phyloP scores from a whole-genome alignment of 164 flowering plant species.

The Stephania yunnanensis region DNA sequence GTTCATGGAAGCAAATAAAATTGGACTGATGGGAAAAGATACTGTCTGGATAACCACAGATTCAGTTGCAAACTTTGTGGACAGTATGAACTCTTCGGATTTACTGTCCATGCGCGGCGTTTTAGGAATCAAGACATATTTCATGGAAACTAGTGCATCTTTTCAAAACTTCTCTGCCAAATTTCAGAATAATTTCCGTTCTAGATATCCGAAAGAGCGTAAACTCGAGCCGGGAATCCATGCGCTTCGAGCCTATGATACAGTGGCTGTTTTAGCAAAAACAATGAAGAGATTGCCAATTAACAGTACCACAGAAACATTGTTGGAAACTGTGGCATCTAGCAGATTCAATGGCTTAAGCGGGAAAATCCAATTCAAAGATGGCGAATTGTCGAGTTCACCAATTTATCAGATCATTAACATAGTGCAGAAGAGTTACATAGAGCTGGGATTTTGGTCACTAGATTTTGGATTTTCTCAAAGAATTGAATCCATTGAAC shows the following conservation, averaged over 20 bases:
- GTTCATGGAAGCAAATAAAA: slow-evolving; percentile 25
- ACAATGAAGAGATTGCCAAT: slow-evolving; percentile 6
- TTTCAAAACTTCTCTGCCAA: slow-evolving; percentile 3
- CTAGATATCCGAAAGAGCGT: slow-evolving; percentile 20
- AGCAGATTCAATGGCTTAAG: slow-evolving; percentile 20
- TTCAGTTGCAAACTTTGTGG: slow-evolving; percentile 5
- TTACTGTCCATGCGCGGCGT: slow-evolving; percentile 23
- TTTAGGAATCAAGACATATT: slow-evolving; percentile 18
- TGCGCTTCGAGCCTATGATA: slow-evolving; percentile 24
- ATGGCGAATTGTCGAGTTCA: slow-evolving; percentile 3
- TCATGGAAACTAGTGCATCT: not conserved
- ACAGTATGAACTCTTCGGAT: slow-evolving; percentile 11
- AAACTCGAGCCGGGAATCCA: slow-evolving; percentile 18
- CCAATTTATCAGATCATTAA: slow-evolving; percentile 16
- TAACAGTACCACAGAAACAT: slow-evolving; percentile 6
- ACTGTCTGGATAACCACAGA: slow-evolving; percentile 19
- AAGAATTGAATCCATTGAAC: not conserved
- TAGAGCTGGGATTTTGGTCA: slow-evolving; percentile 21
- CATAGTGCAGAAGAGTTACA: slow-evolving; percentile 13
- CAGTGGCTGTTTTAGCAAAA: slow-evolving; percentile 7
- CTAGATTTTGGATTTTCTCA: slow-evolving; percentile 14
- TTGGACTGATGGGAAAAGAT: slow-evolving; percentile 19
- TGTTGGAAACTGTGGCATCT: slow-evolving; percentile 4
- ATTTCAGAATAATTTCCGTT: slow-evolving; percentile 12
- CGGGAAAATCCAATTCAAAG: slow-evolving; percentile 14